Evolutionary conservation across 2,329 filamentous ascomycete genomes (phyloP), one percentile per base, ranked within the genome.

Genomic region (Ascochyta rabiei): DNA sequence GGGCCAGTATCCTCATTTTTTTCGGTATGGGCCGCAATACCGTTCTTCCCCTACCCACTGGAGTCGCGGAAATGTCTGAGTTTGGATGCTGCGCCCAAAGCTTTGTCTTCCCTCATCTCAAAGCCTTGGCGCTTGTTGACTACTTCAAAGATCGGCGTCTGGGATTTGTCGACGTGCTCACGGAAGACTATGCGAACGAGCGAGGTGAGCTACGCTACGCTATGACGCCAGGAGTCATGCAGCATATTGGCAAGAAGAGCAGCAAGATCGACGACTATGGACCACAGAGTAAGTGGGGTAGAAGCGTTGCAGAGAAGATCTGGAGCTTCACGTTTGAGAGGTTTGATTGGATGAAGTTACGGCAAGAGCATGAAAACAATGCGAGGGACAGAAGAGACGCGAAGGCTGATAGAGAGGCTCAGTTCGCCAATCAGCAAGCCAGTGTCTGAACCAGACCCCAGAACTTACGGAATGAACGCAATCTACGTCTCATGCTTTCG

Each of bases 81-180:
- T 79, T 71, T 48, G 78, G 77, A 15, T 80, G 77, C 61, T 80
- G 78, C 56, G 74, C 74, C 1, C 78, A 81, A 64, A 78, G 67
- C 2, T 70, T 79, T 6, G 72, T 80, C 30, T 80, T 79, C 45
- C 77, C 76, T 2, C 74, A 72, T n/a, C 42, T 58, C 13, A 69
- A 69, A 41, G 64, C 66, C 6, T 42, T 61, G 19, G 59, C 60
- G 18, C 60, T 73, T 1, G 48, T 76, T 16, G 49, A 68, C 1
- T 75, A 71, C 47, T 74, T 72, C 53, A 69, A 69, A 46, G 63
- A 69, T 35, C 67, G 65, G 43, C 63, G 62, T 5, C 53, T 73
- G 1, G 76, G 75, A 5, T 72, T 75, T 35, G 68, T 76, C 3
- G 78, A 80, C 42, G 70, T 73, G 38, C 53, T 79, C 23, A 76